phyloP scores from a whole-genome alignment of 306 rosid genomes.

The Rubus idaeus region DNA sequence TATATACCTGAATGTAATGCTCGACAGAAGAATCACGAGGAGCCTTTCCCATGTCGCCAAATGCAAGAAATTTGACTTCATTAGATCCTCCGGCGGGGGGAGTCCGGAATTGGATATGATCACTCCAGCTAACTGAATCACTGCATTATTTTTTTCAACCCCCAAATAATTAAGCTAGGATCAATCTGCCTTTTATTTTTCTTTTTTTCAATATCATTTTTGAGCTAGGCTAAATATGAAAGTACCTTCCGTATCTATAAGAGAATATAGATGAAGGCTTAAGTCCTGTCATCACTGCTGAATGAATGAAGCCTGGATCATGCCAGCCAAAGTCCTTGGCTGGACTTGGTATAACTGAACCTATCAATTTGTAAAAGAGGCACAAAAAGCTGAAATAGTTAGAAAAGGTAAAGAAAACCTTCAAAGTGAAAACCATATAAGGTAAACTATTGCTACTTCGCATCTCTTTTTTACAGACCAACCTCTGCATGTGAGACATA shows the following conservation, averaged over 20 bases:
- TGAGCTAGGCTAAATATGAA: background rate
- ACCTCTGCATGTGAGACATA: background rate
- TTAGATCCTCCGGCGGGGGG: constrained; percentile 82
- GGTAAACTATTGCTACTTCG: background rate
- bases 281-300: constrained; percentile 80
- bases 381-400: background rate
- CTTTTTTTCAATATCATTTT: background rate
- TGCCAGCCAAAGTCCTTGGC: constrained; percentile 98
- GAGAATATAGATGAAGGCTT: constrained; percentile 58
- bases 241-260: constrained; percentile 80
- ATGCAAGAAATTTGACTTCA: constrained; percentile 64
- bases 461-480: too few species aligned
- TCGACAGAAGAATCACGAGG: constrained; percentile 72
- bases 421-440: background rate
- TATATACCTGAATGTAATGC: constrained; percentile 84
- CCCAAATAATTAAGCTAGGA: background rate
- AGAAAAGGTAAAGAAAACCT: background rate
- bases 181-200: background rate
- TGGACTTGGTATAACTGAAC: constrained; percentile 49
- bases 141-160: constrained; percentile 34
- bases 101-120: constrained; percentile 49
- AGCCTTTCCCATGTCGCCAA: constrained; percentile 92
- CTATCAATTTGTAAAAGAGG: constrained; percentile 33
- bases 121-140: constrained; percentile 72
- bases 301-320: constrained; percentile 89